phyloP scores from a whole-genome alignment of 805 yeast genomes.

The Saturnispora saitoi region DNA sequence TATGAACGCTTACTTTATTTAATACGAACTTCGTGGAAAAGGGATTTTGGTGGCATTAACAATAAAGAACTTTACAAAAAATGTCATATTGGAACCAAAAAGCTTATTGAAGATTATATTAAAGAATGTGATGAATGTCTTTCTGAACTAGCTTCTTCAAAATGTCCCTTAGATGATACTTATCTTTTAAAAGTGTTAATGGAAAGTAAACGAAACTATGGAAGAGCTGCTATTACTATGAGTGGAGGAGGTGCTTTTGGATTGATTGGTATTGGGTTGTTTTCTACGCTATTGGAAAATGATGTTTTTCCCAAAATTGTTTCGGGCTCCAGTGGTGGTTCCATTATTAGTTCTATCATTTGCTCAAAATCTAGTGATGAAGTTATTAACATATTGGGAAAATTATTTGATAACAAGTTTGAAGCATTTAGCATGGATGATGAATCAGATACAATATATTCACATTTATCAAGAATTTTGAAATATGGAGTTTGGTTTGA shows the following conservation, averaged over 20 bases:
- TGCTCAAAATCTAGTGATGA: conserved; percentile 77
- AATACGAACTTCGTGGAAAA: conserved; percentile 74
- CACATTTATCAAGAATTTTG: conserved; percentile 51
- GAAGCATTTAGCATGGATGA: conserved; percentile 43
- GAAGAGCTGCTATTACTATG: conserved; percentile 88
- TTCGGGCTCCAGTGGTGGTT: conserved; percentile 94
- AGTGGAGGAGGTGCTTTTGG: conserved; percentile 97
- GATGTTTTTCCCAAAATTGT: conserved; percentile 77
- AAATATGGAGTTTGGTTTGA: conserved; percentile 90
- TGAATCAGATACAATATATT: conserved; percentile 42
- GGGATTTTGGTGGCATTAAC: conserved; percentile 85
- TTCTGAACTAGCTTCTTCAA: conserved; percentile 31
- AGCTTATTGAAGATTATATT: conserved; percentile 73
- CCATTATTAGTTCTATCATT: conserved; percentile 82
- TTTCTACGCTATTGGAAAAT: conserved; percentile 66
- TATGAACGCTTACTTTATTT: conserved; percentile 56
- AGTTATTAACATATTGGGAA: conserved; percentile 44
- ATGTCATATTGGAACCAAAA: conserved; percentile 79
- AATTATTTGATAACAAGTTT: conserved; percentile 51
- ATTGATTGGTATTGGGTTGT: conserved; percentile 83
- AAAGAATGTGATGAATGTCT: conserved; percentile 57
- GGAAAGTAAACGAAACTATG: conserved; percentile 85
- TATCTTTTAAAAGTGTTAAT: conserved; percentile 69
- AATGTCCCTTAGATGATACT: conserved; percentile 48
- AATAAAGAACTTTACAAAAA: conserved; percentile 69